A percentile compares a stretch with the other conserved stretches of the same genome.
Evolutionary conservation across 495 filamentous ascomycete genomes (phyloP).

Genomic region (Aspergillus ellipticus): DNA sequence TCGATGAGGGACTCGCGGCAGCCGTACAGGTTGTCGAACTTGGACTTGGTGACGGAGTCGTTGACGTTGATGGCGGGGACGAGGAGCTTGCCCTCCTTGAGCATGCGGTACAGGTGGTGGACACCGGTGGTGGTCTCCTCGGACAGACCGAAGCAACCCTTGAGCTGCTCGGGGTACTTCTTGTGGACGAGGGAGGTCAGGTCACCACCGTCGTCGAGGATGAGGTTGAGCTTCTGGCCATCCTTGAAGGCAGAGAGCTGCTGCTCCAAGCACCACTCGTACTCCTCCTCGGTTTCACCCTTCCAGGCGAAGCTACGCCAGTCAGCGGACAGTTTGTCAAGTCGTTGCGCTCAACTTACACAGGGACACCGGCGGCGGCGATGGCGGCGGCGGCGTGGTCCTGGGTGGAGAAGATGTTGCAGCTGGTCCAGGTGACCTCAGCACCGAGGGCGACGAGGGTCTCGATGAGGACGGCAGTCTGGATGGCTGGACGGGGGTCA

Average conservation of each 20-base stretch:
- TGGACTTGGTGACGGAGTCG: slow-evolving; percentile 98
- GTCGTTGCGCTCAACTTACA: slow-evolving; percentile 46
- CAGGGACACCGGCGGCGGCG: slow-evolving; percentile 87
- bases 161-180: slow-evolving; percentile 96
- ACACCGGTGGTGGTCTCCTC: slow-evolving; percentile 99
- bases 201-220: slow-evolving; percentile 98
- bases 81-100: slow-evolving; percentile 87
- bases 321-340: background rate
- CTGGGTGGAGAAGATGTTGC: slow-evolving; percentile 99
- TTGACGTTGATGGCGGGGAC: slow-evolving; percentile 99
- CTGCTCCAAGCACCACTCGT: slow-evolving; percentile 99
- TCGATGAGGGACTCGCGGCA: slow-evolving; percentile 98
- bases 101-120: slow-evolving; percentile 97
- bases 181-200: slow-evolving; percentile 92
- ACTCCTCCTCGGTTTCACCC: slow-evolving; percentile 99
- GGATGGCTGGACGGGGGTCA: slow-evolving; percentile 66
- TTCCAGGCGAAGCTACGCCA: slow-evolving; percentile 87
- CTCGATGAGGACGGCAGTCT: slow-evolving; percentile 98
- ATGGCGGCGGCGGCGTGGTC: slow-evolving; percentile 98
- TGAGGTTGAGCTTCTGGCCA: slow-evolving; percentile 92
- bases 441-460: slow-evolving; percentile 90
- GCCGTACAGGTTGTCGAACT: slow-evolving; percentile 99
- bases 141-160: slow-evolving; percentile 95
- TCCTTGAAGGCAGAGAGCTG: slow-evolving; percentile 96
- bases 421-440: slow-evolving; percentile 93